Conservation (phyloP, 805 yeast species). For the Starmerella khaoyaiensis region DNA sequence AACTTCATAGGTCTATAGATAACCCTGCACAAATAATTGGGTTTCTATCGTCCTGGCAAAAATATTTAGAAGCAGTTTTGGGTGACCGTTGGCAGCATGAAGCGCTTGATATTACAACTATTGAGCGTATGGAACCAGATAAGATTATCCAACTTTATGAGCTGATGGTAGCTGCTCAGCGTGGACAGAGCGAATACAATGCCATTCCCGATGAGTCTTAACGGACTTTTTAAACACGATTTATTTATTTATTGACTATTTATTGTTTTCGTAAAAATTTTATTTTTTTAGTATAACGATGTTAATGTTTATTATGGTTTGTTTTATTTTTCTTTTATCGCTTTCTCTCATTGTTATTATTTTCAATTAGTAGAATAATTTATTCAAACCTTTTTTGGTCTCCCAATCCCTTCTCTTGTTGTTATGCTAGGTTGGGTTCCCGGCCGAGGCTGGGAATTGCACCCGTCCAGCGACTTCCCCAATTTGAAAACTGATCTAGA, state of each 20-base stretch:
- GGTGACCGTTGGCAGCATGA: conserved; percentile 53
- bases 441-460: too few relatives aligned
- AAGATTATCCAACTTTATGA: conserved; percentile 62
- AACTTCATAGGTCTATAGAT: conserved; percentile 64
- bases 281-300: background rate
- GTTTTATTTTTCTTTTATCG: background rate
- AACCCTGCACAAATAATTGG: conserved; percentile 92
- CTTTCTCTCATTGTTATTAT: background rate
- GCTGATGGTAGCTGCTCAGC: conserved; percentile 34
- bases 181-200: conserved; percentile 28
- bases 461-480: too few relatives aligned
- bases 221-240: background rate
- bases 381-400: too few relatives aligned
- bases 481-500: too few relatives aligned
- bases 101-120: conserved; percentile 45
- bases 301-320: background rate
- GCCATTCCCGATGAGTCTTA: conserved; percentile 18
- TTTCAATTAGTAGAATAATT: too few relatives aligned
- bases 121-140: conserved; percentile 80
- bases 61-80: conserved; percentile 29
- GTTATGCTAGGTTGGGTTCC: too few relatives aligned
- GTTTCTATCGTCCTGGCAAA: conserved; percentile 86
- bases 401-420: too few relatives aligned
- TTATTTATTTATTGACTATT: background rate
- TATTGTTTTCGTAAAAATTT: too few relatives aligned